Base-by-base conservation (phyloP, 1,139 yeast species). In the Geotrichum klebahnii region DNA sequence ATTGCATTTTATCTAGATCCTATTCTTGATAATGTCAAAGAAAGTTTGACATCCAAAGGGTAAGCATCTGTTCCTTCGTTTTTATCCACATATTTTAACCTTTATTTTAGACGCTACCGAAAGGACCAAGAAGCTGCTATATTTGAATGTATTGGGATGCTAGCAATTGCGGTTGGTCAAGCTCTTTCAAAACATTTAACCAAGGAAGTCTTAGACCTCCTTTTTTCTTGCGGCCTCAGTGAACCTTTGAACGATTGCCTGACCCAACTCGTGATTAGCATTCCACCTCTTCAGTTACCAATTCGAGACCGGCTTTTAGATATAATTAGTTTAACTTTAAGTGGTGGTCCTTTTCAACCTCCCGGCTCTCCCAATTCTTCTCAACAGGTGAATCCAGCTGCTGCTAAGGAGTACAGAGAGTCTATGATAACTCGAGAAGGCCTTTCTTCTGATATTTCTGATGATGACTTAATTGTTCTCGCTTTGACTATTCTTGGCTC, bases 81-180 rank as follows among this genome's bases (percentile, higher is more conserved):
- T 29, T 40, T 39, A 29, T 34, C 19, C n/a, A 4, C 9, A 16
- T 29, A n/a, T 34, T 26, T 53, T 53, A 50, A 49, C 54, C 35
- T 14, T 8, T 23, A n/a, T 35, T 48, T 61, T 74, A 59, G 61
- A 39, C 81, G 81, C 46, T 72, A 74, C 32, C 75, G 84, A 56
- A 83, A 80, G 61, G 92, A 84, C 47, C 82, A 86, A 39, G 96
- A 88, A 58, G 84, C 89, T 0, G 90, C 96, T 0, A 81, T 92
- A 20, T 92, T 90, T 61, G 89, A 85, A 59, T 92, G 97, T 64
- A 77, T 92, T 46, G 88, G 95, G 0, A 85, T 87, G 68, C 71
- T 92, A 44, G 90, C 96, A 0, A 77, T 78, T 22, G 95, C 97
- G 0, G 89, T 90, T 10, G 97, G 97, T 0, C 95, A 96, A n/a